These are phyloP conservation scores for Gamsiella multidivaricata DNA, from an alignment of 192 early-diverging fungal species.

Conservation along the genomic window DNA sequence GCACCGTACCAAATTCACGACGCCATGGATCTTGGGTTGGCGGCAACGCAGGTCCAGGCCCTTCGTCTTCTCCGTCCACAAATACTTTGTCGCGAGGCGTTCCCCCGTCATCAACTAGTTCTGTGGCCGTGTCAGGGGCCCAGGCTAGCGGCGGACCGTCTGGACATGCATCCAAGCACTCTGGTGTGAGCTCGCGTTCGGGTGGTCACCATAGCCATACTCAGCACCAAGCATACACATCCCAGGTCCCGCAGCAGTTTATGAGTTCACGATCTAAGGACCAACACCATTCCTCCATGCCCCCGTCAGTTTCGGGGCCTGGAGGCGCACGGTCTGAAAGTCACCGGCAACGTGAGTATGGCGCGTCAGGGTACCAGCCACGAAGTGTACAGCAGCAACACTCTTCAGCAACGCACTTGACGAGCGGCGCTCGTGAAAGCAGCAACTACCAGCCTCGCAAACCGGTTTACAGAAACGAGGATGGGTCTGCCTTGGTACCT, in stretches of 20 bases:
- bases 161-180: constrained; percentile 23
- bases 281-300: not conserved
- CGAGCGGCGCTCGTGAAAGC: constrained; percentile 30
- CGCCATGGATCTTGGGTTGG: constrained; percentile 13
- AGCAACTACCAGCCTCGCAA: constrained; percentile 34
- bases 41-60: not conserved
- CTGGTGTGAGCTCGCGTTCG: not conserved
- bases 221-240: constrained; percentile 25
- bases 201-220: constrained; percentile 15
- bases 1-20: constrained; percentile 14
- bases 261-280: constrained; percentile 32
- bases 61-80: not conserved
- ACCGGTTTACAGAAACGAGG: constrained; percentile 8
- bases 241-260: constrained; percentile 23
- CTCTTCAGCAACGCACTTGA: constrained; percentile 8
- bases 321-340: constrained; percentile 1
- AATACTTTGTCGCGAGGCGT: constrained; percentile 9
- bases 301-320: not conserved
- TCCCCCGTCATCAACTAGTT: constrained; percentile 4
- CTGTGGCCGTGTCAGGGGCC: constrained; percentile 5
- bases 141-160: constrained; percentile 13
- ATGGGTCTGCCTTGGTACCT: constrained; percentile 7
- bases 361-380: constrained; percentile 7
- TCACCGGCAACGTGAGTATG: constrained; percentile 24
- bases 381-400: constrained; percentile 7